A percentile compares a stretch with the other conserved stretches of the same genome.
Conservation (phyloP, 345 rosid species). For the Syzygium grande region DNA sequence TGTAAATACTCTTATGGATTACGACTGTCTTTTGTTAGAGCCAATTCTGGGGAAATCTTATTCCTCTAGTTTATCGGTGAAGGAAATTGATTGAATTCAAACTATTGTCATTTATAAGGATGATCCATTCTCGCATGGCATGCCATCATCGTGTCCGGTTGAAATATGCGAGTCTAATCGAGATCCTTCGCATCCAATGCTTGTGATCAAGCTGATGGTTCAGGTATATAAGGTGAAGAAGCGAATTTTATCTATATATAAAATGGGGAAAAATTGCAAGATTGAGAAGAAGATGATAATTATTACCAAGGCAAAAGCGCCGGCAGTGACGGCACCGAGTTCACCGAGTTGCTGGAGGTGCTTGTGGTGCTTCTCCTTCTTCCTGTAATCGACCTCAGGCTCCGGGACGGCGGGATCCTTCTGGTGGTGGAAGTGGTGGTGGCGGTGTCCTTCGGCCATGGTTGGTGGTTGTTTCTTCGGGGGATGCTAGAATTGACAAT, state of each 20-base stretch:
- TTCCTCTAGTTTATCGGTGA: neutral
- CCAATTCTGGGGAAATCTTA: neutral
- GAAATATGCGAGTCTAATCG: neutral
- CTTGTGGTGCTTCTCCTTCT: conserved; percentile 62
- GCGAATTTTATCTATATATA: too few relatives aligned
- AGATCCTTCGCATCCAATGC: neutral
- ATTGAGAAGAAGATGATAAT: neutral
- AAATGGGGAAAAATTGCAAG: neutral
- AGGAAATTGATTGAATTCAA: neutral
- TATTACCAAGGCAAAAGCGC: conserved; percentile 43
- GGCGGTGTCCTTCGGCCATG: conserved; percentile 43
- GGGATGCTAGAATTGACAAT: neutral
- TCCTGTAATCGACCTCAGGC: conserved; percentile 18
- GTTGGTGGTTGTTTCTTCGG: neutral
- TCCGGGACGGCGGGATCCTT: neutral
- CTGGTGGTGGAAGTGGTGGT: conserved; percentile 31
- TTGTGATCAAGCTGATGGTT: neutral
- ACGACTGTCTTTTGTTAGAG: neutral
- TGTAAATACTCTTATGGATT: too few relatives aligned
- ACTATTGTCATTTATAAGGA: neutral
- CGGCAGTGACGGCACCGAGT: conserved; percentile 31
- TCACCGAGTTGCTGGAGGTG: conserved; percentile 43
- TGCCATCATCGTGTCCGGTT: neutral
- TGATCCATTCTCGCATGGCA: neutral
- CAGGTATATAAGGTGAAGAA: neutral